phyloP scores from a whole-genome alignment of 768 basidiomycete species.

The Suillus variegatus region DNA sequence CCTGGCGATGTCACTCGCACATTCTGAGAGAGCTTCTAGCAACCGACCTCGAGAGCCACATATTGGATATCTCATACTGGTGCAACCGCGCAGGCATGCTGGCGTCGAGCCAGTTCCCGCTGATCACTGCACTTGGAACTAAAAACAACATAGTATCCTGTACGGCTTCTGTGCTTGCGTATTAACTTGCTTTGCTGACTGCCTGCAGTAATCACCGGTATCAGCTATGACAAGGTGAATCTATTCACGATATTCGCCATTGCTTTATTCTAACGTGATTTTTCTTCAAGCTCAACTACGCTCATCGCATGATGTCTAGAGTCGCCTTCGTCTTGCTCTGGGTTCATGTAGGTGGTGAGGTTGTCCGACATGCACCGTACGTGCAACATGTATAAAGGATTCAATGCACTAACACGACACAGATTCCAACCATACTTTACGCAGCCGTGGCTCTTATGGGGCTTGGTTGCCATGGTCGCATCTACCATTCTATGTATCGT shows the following conservation, averaged over 20 bases:
- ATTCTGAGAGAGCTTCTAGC: slow-evolving; percentile 14
- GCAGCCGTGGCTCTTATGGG: slow-evolving; percentile 23
- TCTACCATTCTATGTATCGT: slow-evolving; percentile 44
- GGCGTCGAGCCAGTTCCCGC: slow-evolving; percentile 49
- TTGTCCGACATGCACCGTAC: slow-evolving; percentile 16
- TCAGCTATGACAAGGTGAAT: slow-evolving; percentile 48
- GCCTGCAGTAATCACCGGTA: slow-evolving; percentile 48
- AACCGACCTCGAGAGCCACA: slow-evolving; percentile 19
- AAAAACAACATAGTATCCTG: slow-evolving; percentile 57
- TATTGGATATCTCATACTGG: slow-evolving; percentile 23
- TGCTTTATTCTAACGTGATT: background rate
- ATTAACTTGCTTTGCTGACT: background rate
- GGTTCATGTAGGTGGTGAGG: slow-evolving; percentile 48
- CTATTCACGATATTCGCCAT: slow-evolving; percentile 14
- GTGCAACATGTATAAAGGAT: background rate
- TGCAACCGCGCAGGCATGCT: slow-evolving; percentile 43
- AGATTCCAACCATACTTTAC: slow-evolving; percentile 13
- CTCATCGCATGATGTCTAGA: slow-evolving; percentile 48
- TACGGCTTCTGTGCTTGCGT: slow-evolving; percentile 20
- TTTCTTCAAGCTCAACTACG: slow-evolving; percentile 29
- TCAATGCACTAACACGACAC: background rate
- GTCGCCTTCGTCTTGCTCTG: slow-evolving; percentile 45
- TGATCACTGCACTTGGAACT: slow-evolving; percentile 58
- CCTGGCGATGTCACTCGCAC: background rate
- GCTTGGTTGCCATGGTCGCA: slow-evolving; percentile 36